Evolutionary conservation across 2,329 filamentous ascomycete species (phyloP).

Genomic region (Paradendryphiella salina): DNA sequence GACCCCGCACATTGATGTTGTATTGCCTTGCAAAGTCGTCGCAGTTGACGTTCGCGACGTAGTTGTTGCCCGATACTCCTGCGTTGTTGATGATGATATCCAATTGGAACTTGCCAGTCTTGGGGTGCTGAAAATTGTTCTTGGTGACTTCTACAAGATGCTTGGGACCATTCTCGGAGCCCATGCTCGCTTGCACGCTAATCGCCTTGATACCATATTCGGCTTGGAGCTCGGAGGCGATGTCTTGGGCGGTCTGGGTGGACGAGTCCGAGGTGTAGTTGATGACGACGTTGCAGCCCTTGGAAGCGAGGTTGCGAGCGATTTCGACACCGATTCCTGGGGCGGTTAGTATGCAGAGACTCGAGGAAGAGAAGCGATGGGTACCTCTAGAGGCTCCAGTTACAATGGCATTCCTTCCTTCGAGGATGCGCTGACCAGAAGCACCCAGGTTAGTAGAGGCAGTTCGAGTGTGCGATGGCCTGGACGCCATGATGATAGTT

Average conservation of each 20-base stretch:
- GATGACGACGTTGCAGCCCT: slow-evolving; percentile 69
- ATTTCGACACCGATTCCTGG: slow-evolving; percentile 73
- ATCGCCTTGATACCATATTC: slow-evolving; percentile 64
- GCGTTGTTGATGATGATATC: slow-evolving; percentile 91
- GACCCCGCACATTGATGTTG: slow-evolving; percentile 79
- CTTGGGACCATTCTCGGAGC: slow-evolving; percentile 62
- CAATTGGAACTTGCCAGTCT: slow-evolving; percentile 64
- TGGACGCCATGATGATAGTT: slow-evolving; percentile 42
- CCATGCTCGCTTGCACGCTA: slow-evolving; percentile 72
- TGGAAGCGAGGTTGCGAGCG: slow-evolving; percentile 70
- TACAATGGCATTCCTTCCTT: slow-evolving; percentile 77
- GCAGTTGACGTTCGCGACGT: slow-evolving; percentile 63
- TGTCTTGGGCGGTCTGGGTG: slow-evolving; percentile 53
- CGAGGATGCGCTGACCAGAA: slow-evolving; percentile 48
- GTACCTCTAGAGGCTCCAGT: slow-evolving; percentile 79
- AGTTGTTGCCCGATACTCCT: slow-evolving; percentile 67
- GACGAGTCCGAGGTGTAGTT: slow-evolving; percentile 72
- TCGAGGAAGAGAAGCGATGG: background rate
- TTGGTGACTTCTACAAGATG: slow-evolving; percentile 63
- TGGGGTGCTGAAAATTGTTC: slow-evolving; percentile 60
- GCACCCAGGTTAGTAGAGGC: slow-evolving; percentile 48
- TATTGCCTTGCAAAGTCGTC: slow-evolving; percentile 73
- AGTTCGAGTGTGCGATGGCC: slow-evolving; percentile 42
- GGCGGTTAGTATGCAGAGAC: slow-evolving; percentile 3
- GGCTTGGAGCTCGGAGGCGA: slow-evolving; percentile 60